A percentile compares a stretch with the other conserved stretches of the same genome.
phyloP scores from a whole-genome alignment of 805 yeast species.

The Zygoascus ofunaensis region DNA sequence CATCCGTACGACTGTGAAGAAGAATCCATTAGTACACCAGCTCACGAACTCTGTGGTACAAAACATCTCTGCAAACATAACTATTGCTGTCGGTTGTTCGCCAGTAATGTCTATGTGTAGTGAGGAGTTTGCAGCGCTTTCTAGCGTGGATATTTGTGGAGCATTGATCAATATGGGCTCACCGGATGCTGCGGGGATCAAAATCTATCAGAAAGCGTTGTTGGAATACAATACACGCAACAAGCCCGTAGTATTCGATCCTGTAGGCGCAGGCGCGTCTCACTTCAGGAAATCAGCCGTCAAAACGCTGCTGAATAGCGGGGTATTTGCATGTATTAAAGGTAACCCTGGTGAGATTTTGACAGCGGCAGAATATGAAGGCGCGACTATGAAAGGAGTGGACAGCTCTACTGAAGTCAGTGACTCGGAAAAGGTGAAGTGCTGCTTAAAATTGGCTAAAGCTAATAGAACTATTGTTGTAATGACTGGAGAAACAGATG shows the following conservation, averaged over 20 bases:
- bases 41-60: conserved; percentile 85
- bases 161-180: conserved; percentile 74
- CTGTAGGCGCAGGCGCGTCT: conserved; percentile 90
- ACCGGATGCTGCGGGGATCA: conserved; percentile 35
- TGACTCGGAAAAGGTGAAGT: conserved; percentile 24
- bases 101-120: conserved; percentile 79
- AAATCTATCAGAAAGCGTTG: conserved; percentile 43
- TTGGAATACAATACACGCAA: conserved; percentile 46
- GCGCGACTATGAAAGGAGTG: conserved; percentile 58
- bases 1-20: conserved; percentile 21
- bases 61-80: conserved; percentile 78
- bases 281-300: conserved; percentile 43
- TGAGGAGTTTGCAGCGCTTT: conserved; percentile 60
- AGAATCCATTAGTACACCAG: conserved; percentile 68
- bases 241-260: conserved; percentile 70
- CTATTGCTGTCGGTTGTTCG: conserved; percentile 74
- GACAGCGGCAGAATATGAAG: conserved; percentile 43
- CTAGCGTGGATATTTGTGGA: conserved; percentile 43
- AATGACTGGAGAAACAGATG: conserved; percentile 54
- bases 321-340: conserved; percentile 55
- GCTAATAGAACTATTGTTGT: conserved; percentile 54
- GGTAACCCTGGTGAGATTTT: conserved; percentile 80
- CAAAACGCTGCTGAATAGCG: conserved; percentile 42
- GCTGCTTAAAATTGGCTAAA: conserved; percentile 42
- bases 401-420: conserved; percentile 35